Conservation (phyloP, 192 early-diverging fungal species). For the Coemansia aciculifera region DNA sequence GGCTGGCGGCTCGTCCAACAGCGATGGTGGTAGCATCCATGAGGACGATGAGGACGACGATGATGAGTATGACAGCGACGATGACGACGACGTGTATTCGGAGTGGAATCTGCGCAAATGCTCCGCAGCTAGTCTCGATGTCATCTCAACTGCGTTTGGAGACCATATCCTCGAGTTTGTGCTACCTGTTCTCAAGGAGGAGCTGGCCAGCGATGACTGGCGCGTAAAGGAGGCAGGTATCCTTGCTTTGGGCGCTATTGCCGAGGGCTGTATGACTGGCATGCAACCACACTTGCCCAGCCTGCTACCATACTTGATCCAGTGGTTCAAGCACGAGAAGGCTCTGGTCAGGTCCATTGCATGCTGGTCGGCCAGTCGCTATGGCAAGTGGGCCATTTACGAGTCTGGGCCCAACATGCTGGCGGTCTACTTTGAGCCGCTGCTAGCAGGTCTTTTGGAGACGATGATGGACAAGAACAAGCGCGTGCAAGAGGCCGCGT, state of each 20-base stretch:
- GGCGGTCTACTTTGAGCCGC: conserved; percentile 79
- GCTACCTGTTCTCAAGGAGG: conserved; percentile 80
- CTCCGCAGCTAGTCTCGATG: conserved; percentile 93
- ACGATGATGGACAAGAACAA: conserved; percentile 95
- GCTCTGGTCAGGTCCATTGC: conserved; percentile 95
- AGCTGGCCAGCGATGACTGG: conserved; percentile 87
- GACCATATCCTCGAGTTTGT: conserved; percentile 81
- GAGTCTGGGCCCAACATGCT: conserved; percentile 58
- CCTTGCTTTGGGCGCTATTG: conserved; percentile 95
- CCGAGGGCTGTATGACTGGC: conserved; percentile 89
- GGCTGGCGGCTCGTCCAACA: conserved; percentile 25
- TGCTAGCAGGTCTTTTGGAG: conserved; percentile 72
- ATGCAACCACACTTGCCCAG: conserved; percentile 88
- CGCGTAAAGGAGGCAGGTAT: conserved; percentile 91
- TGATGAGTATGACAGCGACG: conserved; percentile 82
- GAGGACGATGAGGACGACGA: conserved; percentile 74
- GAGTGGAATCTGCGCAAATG: conserved; percentile 99
- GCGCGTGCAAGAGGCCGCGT: conserved; percentile 96
- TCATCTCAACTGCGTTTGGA: conserved; percentile 85
- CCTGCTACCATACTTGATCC: conserved; percentile 83
- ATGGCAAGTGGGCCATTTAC: conserved; percentile 77
- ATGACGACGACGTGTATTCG: conserved; percentile 79
- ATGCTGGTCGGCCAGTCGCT: conserved; percentile 98
- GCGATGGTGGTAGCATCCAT: conserved; percentile 29
- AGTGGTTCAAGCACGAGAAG: conserved; percentile 77